Evolutionary conservation across 805 yeast species (phyloP).

Genomic region (Sugiyamaella valdiviana): DNA sequence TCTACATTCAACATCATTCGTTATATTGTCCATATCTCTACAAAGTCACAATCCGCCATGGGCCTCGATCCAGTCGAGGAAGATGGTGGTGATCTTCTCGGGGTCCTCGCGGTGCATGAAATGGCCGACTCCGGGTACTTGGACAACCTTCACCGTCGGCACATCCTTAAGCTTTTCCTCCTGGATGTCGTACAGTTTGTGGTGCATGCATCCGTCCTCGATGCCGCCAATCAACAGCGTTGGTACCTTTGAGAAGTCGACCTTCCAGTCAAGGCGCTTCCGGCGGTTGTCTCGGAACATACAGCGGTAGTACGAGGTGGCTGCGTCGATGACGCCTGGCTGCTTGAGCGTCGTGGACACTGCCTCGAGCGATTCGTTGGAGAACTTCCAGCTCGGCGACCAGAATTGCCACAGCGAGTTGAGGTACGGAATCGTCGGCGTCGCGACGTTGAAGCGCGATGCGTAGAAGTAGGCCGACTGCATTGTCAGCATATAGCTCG

Average conservation of each 20-base stretch:
- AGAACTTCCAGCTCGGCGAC: slow-evolving; percentile 23
- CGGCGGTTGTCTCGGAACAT: background rate
- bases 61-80: slow-evolving; percentile 10
- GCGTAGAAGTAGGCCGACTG: slow-evolving; percentile 21
- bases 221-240: slow-evolving; percentile 20
- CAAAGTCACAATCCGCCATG: background rate
- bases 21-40: background rate
- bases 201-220: slow-evolving; percentile 23
- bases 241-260: slow-evolving; percentile 18
- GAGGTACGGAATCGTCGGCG: slow-evolving; percentile 17
- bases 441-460: slow-evolving; percentile 1
- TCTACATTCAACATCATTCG: background rate
- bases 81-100: slow-evolving; percentile 12
- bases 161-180: slow-evolving; percentile 4
- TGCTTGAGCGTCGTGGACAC: slow-evolving; percentile 19
- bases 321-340: slow-evolving; percentile 22
- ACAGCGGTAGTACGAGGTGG: slow-evolving; percentile 26
- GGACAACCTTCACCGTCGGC: slow-evolving; percentile 13
- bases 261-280: slow-evolving; percentile 5
- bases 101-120: slow-evolving; percentile 28
- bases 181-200: slow-evolving; percentile 15
- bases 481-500: slow-evolving; percentile 27
- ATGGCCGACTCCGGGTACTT: slow-evolving; percentile 23
- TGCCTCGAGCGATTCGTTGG: slow-evolving; percentile 14
- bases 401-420: slow-evolving; percentile 22